A percentile compares a stretch with the other conserved stretches of the same genome.
Conservation (phyloP, 345 rosid species). For the Angophora floribunda region DNA sequence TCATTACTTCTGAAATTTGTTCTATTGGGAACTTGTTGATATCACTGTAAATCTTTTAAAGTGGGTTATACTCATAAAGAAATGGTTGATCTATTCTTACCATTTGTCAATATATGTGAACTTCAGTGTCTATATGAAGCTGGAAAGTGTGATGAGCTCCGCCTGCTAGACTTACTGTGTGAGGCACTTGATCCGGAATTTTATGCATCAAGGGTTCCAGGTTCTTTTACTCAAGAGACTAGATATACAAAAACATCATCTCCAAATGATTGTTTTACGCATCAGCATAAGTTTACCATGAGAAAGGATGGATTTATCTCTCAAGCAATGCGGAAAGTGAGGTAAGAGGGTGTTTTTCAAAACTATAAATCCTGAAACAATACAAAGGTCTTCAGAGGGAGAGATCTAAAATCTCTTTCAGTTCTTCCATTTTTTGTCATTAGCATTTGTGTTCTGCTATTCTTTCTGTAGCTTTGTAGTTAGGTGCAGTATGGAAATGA, state of each 20-base stretch:
- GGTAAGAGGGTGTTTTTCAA: slow-evolving; percentile 29
- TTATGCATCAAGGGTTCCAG: slow-evolving; percentile 17
- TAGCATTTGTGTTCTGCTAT: background rate
- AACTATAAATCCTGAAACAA: background rate
- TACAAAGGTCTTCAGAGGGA: background rate
- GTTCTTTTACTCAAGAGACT: background rate
- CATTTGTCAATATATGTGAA: background rate
- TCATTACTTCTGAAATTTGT: background rate
- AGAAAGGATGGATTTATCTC: slow-evolving; percentile 24
- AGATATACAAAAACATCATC: slow-evolving; percentile 7
- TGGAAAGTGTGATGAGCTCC: slow-evolving; percentile 48
- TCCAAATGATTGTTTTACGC: background rate
- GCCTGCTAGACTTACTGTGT: slow-evolving; percentile 67
- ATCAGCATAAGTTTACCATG: slow-evolving; percentile 7
- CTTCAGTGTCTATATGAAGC: slow-evolving; percentile 74
- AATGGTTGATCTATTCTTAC: background rate
- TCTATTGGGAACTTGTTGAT: background rate
- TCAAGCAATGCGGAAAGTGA: slow-evolving; percentile 46
- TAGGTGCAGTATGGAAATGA: background rate
- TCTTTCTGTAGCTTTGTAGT: background rate
- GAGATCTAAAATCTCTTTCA: background rate
- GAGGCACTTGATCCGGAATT: slow-evolving; percentile 80
- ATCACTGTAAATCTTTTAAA: background rate
- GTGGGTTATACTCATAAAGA: background rate
- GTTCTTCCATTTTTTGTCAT: background rate